Percentiles rank a stretch among this genome's conserved stretches.
Evolutionary conservation across 352 stramenopile species (phyloP).

Genomic region (Globisporangium takayamanum): DNA sequence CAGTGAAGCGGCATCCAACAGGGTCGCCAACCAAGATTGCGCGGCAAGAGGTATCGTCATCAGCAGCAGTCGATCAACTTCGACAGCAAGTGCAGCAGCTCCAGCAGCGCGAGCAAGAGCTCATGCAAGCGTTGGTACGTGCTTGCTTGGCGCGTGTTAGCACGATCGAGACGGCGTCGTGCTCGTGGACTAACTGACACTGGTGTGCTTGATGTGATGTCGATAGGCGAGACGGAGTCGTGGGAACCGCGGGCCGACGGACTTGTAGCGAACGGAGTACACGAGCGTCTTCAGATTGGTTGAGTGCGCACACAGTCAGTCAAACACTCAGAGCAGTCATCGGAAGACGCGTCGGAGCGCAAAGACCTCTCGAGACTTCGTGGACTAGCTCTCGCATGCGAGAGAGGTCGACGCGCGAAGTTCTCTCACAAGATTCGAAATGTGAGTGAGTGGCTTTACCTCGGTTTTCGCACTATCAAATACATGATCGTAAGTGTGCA

Average conservation of each 20-base stretch:
- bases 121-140: slow-evolving; percentile 75
- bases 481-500: no score
- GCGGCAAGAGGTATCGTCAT: background rate
- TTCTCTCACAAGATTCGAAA: no score
- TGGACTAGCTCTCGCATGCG: no score
- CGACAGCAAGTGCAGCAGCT: slow-evolving; percentile 59
- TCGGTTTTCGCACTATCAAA: no score
- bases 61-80: slow-evolving; percentile 26
- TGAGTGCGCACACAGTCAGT: no score
- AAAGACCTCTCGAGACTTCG: no score
- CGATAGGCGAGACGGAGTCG: slow-evolving; percentile 47
- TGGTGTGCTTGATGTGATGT: background rate
- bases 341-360: no score
- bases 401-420: no score
- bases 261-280: slow-evolving; percentile 3
- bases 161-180: background rate
- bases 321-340: no score
- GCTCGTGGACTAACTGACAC: background rate
- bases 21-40: slow-evolving; percentile 14
- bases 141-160: background rate
- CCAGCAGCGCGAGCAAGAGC: slow-evolving; percentile 70
- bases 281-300: no score
- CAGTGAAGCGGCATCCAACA: background rate
- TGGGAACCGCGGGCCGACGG: slow-evolving; percentile 24
- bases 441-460: no score